phyloP scores from a whole-genome alignment of 441 rosid genomes.

The Hura crepitans region DNA sequence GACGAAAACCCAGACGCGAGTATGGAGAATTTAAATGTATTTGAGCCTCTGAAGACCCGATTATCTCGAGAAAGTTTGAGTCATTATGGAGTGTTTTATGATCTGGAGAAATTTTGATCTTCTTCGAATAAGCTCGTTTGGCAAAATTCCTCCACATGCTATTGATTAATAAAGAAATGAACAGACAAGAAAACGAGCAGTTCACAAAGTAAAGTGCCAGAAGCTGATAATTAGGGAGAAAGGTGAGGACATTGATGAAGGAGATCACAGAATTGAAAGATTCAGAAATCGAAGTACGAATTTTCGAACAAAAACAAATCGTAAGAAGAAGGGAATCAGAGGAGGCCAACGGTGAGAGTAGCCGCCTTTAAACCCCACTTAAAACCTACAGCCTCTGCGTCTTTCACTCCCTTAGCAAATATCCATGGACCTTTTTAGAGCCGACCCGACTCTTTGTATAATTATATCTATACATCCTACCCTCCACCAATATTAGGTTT shows the following conservation, averaged over 20 bases:
- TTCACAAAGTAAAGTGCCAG: neutral
- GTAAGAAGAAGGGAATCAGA: neutral
- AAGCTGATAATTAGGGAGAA: neutral
- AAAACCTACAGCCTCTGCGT: conserved; percentile 43
- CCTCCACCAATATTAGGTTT: no score
- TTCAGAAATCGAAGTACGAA: neutral
- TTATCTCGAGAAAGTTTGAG: conserved; percentile 13
- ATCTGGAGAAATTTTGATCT: conserved; percentile 33
- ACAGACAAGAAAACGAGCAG: neutral
- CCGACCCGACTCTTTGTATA: conserved; percentile 2
- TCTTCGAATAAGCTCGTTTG: conserved; percentile 39
- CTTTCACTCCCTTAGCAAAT: neutral
- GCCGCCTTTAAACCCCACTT: conserved; percentile 87
- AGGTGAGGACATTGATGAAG: neutral
- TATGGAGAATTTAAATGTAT: conserved; percentile 21
- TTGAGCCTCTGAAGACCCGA: conserved; percentile 18
- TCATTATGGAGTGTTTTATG: conserved; percentile 3
- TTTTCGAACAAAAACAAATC: neutral
- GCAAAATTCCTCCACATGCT: conserved; percentile 77
- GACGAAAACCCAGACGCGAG: conserved; percentile 23
- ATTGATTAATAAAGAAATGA: neutral
- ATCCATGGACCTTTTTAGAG: conserved; percentile 7
- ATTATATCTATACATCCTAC: no score
- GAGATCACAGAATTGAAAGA: neutral
- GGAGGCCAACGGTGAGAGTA: conserved; percentile 14